These are phyloP conservation scores for Ophiostoma sp. DNA, from an alignment of 2,329 filamentous ascomycete species.

Conservation along the genomic window DNA sequence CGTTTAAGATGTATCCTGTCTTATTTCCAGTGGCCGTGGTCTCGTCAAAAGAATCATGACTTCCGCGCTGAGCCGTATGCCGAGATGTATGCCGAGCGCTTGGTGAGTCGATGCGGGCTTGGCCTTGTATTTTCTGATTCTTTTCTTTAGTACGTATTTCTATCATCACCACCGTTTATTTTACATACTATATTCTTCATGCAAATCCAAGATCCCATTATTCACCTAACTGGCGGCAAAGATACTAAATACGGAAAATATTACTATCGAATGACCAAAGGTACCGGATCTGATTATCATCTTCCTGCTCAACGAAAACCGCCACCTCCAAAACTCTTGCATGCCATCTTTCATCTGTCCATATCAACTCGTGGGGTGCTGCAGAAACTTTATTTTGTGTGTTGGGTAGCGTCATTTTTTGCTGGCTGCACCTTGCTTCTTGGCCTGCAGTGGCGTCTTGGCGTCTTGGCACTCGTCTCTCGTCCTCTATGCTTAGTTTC, in stretches of 20 bases:
- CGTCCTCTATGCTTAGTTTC: background rate
- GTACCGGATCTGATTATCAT: too few species aligned
- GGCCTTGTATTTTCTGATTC: background rate
- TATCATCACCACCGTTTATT: background rate
- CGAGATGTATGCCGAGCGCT: background rate
- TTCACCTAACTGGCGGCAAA: too few species aligned
- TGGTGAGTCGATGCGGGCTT: background rate
- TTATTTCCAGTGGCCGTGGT: background rate
- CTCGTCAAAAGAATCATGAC: background rate
- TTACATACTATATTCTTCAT: background rate
- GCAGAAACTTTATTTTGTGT: slow-evolving; percentile 10
- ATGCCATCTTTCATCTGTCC: background rate
- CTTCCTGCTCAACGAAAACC: too few species aligned
- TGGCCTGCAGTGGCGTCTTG: slow-evolving; percentile 7
- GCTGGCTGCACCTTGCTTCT: slow-evolving; percentile 2
- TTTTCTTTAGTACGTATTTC: background rate
- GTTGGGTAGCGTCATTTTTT: slow-evolving; percentile 10
- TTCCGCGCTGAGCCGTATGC: background rate
- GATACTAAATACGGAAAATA: too few species aligned
- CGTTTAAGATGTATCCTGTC: too few species aligned
- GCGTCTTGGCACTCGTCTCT: slow-evolving; percentile 14
- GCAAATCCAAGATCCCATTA: background rate
- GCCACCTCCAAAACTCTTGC: background rate
- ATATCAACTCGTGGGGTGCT: slow-evolving; percentile 6
- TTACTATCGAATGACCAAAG: too few species aligned